A percentile compares a stretch with the other conserved stretches of the same genome.
These are phyloP conservation scores for Penicillium thymicola DNA, from an alignment of 2,329 filamentous ascomycete species.

Conservation along the genomic window DNA sequence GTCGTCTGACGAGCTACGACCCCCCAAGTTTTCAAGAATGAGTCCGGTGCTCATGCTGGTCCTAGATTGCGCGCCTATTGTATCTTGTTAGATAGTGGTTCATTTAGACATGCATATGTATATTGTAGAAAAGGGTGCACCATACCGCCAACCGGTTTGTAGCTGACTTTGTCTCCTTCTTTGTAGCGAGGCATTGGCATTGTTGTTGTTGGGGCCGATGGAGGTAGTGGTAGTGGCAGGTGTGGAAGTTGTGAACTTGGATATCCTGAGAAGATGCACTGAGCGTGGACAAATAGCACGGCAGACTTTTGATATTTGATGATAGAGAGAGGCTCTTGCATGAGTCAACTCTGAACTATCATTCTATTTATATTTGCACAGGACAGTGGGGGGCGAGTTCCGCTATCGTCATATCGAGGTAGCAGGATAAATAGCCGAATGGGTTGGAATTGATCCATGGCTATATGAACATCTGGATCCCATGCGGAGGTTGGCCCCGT, in stretches of 20 bases:
- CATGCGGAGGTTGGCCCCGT: conserved; percentile 13
- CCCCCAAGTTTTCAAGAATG: conserved; percentile 34
- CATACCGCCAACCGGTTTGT: conserved; percentile 44
- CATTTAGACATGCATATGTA: background rate
- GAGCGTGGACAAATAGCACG: background rate
- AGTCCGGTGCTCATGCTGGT: conserved; percentile 39
- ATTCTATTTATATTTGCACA: background rate
- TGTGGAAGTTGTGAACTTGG: background rate
- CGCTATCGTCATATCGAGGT: conserved; percentile 17
- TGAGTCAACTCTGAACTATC: background rate
- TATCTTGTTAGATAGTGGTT: background rate
- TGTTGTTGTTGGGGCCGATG: background rate
- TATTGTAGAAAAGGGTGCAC: background rate
- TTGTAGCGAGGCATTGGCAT: conserved; percentile 33
- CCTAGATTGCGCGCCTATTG: conserved; percentile 38
- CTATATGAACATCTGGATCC: background rate
- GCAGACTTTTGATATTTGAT: background rate
- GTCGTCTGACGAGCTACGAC: conserved; percentile 32
- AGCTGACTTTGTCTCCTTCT: conserved; percentile 37
- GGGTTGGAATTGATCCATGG: conserved; percentile 5
- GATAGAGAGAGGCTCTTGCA: background rate
- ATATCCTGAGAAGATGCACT: background rate
- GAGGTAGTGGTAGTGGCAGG: background rate
- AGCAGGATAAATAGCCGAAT: background rate
- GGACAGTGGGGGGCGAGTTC: background rate